phyloP scores from a whole-genome alignment of 2,329 filamentous ascomycete genomes.

The Trichoderma oligosporum region DNA sequence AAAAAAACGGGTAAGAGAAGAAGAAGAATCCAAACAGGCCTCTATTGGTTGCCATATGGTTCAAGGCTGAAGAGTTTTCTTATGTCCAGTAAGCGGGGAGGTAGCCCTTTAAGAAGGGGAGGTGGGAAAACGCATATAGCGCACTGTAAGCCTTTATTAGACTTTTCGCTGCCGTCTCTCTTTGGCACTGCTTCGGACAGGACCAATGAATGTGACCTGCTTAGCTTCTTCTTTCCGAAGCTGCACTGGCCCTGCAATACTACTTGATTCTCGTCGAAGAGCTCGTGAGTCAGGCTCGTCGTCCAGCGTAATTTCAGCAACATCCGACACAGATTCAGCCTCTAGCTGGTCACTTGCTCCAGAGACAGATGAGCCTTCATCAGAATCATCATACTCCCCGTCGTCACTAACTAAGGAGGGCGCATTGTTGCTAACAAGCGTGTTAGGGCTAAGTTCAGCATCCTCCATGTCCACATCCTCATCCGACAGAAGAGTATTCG shows the following conservation, averaged over 20 bases:
- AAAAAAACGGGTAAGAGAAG: conserved; percentile 4
- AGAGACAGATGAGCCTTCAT: conserved; percentile 58
- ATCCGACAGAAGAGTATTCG: conserved; percentile 32
- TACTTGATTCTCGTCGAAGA: conserved; percentile 43
- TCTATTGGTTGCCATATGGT: conserved; percentile 14
- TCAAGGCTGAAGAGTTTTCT: background rate
- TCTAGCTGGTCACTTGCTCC: conserved; percentile 56
- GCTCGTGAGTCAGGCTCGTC: conserved; percentile 50
- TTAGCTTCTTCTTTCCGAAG: conserved; percentile 54
- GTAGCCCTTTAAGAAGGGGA: background rate
- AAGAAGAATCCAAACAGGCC: conserved; percentile 15
- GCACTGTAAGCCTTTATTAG: conserved; percentile 20
- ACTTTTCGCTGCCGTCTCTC: conserved; percentile 31
- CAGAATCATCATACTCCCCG: conserved; percentile 71
- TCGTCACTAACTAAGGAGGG: conserved; percentile 78
- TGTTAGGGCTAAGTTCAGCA: conserved; percentile 64
- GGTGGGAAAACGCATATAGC: conserved; percentile 7
- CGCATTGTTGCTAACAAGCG: conserved; percentile 68
- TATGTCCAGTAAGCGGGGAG: conserved; percentile 1
- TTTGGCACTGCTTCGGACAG: conserved; percentile 43
- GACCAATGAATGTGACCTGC: conserved; percentile 53
- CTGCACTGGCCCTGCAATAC: conserved; percentile 44
- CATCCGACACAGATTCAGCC: conserved; percentile 56
- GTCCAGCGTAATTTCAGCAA: conserved; percentile 59
- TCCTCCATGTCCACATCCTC: conserved; percentile 54